A percentile compares a stretch with the other conserved stretches of the same genome.
These are phyloP conservation scores for Sporothrix sp. DNA, from an alignment of 2,329 filamentous ascomycete species.

Conservation along the genomic window DNA sequence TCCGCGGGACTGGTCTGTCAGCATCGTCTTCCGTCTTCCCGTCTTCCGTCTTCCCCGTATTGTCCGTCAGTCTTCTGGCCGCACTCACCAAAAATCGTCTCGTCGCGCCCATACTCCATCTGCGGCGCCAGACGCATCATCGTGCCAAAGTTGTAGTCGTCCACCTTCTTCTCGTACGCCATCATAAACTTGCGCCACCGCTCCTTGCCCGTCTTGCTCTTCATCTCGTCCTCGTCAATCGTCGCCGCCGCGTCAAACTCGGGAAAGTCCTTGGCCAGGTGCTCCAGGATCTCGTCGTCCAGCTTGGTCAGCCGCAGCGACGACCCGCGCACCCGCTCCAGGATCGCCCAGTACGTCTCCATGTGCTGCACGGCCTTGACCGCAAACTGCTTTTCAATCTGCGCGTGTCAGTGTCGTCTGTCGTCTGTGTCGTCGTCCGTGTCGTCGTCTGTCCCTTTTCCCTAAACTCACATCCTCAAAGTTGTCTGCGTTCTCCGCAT, in stretches of 20 bases:
- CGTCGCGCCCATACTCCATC: conserved; percentile 76
- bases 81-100: conserved; percentile 75
- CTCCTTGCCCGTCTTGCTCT: conserved; percentile 92
- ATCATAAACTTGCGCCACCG: conserved; percentile 92
- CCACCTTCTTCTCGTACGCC: conserved; percentile 86
- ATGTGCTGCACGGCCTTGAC: conserved; percentile 97
- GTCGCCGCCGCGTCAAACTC: conserved; percentile 77
- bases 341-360: conserved; percentile 92
- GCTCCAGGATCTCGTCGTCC: conserved; percentile 88
- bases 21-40: neutral
- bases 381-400: conserved; percentile 99
- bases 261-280: conserved; percentile 80
- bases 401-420: neutral
- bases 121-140: conserved; percentile 74
- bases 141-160: conserved; percentile 97
- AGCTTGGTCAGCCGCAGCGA: conserved; percentile 81
- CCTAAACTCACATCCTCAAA: conserved; percentile 47
- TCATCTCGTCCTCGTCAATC: conserved; percentile 90
- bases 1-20: conserved; percentile 38
- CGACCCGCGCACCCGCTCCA: conserved; percentile 85
- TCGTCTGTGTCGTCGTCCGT: too few relatives aligned
- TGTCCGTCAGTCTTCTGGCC: neutral
- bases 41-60: neutral
- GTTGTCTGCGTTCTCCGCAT: conserved; percentile 47
- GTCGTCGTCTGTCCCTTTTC: too few relatives aligned